These are phyloP conservation scores for Apiospora hydei DNA, from an alignment of 2,329 filamentous ascomycete genomes.

Conservation along the genomic window DNA sequence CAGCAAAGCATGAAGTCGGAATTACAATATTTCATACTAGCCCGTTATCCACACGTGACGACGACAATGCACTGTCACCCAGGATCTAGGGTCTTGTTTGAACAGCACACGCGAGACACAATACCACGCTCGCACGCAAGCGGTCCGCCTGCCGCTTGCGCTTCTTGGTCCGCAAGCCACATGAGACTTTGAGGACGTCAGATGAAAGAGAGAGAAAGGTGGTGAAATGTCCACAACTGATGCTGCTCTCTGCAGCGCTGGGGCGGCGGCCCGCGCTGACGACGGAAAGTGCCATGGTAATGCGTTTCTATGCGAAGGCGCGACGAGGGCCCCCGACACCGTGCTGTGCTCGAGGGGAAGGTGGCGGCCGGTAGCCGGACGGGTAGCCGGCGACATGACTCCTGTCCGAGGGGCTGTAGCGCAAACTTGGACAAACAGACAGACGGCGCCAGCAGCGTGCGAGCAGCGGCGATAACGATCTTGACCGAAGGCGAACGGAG, in stretches of 20 bases:
- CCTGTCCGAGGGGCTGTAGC: conserved; percentile 18
- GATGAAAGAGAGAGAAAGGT: not conserved
- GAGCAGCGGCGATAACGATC: not conserved
- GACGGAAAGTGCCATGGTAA: conserved; percentile 22
- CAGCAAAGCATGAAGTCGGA: not conserved
- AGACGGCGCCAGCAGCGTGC: not conserved
- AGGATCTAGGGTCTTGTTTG: not conserved
- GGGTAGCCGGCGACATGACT: conserved; percentile 1
- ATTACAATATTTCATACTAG: not conserved
- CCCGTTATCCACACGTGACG: not conserved
- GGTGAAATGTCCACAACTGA: not conserved
- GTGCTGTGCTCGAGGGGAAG: conserved; percentile 27
- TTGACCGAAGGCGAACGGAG: not conserved
- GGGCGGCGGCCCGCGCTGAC: not conserved
- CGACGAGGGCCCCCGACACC: conserved; percentile 27
- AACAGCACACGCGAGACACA: not conserved
- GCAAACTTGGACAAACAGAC: not conserved
- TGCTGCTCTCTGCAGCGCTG: not conserved
- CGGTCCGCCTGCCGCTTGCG: too few species aligned
- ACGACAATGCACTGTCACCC: not conserved
- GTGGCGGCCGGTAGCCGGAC: not conserved
- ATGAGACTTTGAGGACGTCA: not conserved
- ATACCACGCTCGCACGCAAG: not conserved
- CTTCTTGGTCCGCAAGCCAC: not conserved
- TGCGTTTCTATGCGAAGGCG: conserved; percentile 27